Evolutionary conservation across 768 basidiomycete genomes (phyloP), one percentile per base, ranked within the genome.

Genomic region (Naematelia encephala): DNA sequence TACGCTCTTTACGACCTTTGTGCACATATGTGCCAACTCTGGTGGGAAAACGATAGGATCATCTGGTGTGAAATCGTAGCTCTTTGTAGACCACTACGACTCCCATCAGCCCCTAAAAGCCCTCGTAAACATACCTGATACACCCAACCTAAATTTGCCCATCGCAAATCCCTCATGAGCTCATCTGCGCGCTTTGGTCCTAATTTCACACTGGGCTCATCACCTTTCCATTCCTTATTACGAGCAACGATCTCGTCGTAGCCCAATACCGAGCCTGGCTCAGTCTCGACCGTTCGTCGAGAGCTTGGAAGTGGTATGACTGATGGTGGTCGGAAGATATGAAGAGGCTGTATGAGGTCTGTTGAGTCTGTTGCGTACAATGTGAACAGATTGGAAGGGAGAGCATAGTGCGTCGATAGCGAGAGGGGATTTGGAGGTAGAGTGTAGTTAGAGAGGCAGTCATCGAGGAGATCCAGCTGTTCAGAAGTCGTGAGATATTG

Each of bases 101-200:
- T n/a, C n/a, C n/a, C 22, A 28, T 26, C 48, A 29, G 11, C n/a
- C 21, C 21, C 45, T 1, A 25, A 1, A 14, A n/a, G 46, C 22
- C 13, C 10, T 25, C 13, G 5, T n/a, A 39, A 21, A 67, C 76
- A 43, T 43, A 80, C 79, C 62, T 80, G 91, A 77, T 99, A 99
- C 53, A 84, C 89, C 85, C 89, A 89, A 10, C 94, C 94, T 50
- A 99, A 87, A 68, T 94, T 98, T 1, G 91, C 88, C 94, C 94
- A 99, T 49, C 94, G 83, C 49, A 99, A 75, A 73, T 89, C 92
- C 4, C 80, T 81, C 14, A 93, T 67, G 13, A 97, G 82, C 25
- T 82, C 78, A 0, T 83, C 83, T 1, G 84, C 79, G 2, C 76
- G 73, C 5, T 79, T 73, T 0, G 86, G 81, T 11, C 77, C 80